Evolutionary conservation across 2,329 filamentous ascomycete genomes (phyloP), one percentile per base, ranked within the genome.

Genomic region (Lasiodiplodia sp.): DNA sequence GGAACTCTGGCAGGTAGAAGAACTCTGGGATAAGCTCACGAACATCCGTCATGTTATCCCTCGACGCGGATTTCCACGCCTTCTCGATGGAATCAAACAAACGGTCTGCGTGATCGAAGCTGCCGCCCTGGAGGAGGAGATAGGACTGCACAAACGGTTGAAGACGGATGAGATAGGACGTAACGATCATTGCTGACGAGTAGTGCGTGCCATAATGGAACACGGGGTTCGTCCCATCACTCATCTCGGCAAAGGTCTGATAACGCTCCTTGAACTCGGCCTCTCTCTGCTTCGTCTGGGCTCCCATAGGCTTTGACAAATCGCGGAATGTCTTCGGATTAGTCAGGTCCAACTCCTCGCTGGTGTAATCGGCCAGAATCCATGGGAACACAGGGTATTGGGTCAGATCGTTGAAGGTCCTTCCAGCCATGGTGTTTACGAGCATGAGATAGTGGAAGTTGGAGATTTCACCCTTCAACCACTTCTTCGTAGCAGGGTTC

Each of bases 391-490:
- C 94, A 0, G 96, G 96, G 75, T 99, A 99, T 75, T 99, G 96
- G 0, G 96, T 99, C 21, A 99, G 84, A 76, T 99, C 96, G 76
- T 99, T 99, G 83, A 99, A 99, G 0, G 96, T 98, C 65, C 96
- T 87, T 2, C 96, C 96, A 34, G 96, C 96, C 87, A 99, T 93
- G 0, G 96, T 98, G 76, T 99, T 99, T 76, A 99, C 90, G 70
- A 97, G 90, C 95, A 99, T 99, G 44, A 99, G 87, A 76, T 99
- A 99, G 79, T 98, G 94, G 75, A 99, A 99, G 79, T 99, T 99
- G 16, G 95, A 98, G 62, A 98, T 93, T 75, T 99, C 96, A 14
- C 96, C 96, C 77, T 90, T 91, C 69, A 96, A 87, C 96, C 96
- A 99, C 78, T 90, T 91, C 72, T 91, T 91, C 75, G 96, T 97